Evolutionary conservation across 306 rosid genomes (phyloP).

Genomic region (Pyrus communis): DNA sequence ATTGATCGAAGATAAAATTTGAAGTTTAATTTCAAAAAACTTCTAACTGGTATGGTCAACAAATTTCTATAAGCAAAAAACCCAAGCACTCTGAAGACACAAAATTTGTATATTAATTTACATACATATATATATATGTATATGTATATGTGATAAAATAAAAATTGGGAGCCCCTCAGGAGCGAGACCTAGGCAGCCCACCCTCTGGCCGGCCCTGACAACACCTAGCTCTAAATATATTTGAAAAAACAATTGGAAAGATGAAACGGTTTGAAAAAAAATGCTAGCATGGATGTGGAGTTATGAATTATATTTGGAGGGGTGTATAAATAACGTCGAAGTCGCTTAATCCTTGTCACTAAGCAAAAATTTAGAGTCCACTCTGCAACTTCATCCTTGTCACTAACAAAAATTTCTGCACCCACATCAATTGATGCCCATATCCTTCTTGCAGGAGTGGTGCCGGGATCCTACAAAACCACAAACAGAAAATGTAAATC

Average conservation of each 20-base stretch:
- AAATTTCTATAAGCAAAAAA: no score
- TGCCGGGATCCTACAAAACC: conserved; percentile 54
- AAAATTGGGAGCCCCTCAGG: no score
- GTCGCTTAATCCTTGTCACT: conserved; percentile 49
- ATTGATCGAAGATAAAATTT: no score
- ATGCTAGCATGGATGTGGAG: not conserved
- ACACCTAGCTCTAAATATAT: not conserved
- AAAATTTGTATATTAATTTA: no score
- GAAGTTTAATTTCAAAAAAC: no score
- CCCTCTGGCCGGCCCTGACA: no score
- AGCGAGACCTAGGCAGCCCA: no score
- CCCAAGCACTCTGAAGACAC: no score
- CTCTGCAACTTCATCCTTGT: conserved; percentile 64
- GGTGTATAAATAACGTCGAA: conserved; percentile 46
- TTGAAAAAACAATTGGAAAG: not conserved
- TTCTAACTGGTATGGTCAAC: no score
- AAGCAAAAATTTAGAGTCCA: conserved; percentile 70
- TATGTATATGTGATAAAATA: no score
- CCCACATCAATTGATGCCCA: conserved; percentile 73
- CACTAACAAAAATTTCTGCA: conserved; percentile 61
- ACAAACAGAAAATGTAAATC: not conserved
- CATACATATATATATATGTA: no score
- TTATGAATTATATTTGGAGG: not conserved
- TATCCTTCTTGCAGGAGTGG: conserved; percentile 54
- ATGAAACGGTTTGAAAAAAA: not conserved